These are phyloP conservation scores for Baorangia bicolor DNA, from an alignment of 768 basidiomycete genomes.

Conservation along the genomic window DNA sequence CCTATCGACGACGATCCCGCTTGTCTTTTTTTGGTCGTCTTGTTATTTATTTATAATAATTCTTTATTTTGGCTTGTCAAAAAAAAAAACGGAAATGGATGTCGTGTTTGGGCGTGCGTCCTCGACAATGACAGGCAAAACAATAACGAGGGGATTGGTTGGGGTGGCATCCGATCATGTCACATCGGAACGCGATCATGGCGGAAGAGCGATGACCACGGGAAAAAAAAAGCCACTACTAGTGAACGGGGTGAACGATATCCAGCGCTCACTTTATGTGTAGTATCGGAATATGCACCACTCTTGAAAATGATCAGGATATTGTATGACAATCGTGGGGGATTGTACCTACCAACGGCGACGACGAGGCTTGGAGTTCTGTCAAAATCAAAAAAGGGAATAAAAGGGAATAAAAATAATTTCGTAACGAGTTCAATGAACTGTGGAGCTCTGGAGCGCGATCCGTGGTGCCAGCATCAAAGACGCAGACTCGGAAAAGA, in stretches of 20 bases:
- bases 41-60: background rate
- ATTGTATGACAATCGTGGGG: background rate
- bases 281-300: too few species aligned
- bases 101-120: conserved; percentile 1
- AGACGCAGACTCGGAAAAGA: background rate
- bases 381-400: background rate
- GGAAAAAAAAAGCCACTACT: background rate
- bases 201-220: too few species aligned
- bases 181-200: background rate
- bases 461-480: background rate
- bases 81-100: background rate
- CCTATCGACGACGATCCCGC: background rate
- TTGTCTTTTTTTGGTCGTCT: background rate
- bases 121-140: background rate
- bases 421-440: background rate
- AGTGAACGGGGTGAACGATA: background rate
- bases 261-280: too few species aligned
- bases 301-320: too few species aligned
- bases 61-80: background rate
- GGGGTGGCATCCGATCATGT: conserved; percentile 8
- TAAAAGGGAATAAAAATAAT: background rate
- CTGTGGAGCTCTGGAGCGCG: background rate
- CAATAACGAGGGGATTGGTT: background rate
- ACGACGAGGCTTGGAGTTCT: background rate
- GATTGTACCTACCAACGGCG: background rate